phyloP scores from a whole-genome alignment of 768 basidiomycete species.

The Lentinula sp. region DNA sequence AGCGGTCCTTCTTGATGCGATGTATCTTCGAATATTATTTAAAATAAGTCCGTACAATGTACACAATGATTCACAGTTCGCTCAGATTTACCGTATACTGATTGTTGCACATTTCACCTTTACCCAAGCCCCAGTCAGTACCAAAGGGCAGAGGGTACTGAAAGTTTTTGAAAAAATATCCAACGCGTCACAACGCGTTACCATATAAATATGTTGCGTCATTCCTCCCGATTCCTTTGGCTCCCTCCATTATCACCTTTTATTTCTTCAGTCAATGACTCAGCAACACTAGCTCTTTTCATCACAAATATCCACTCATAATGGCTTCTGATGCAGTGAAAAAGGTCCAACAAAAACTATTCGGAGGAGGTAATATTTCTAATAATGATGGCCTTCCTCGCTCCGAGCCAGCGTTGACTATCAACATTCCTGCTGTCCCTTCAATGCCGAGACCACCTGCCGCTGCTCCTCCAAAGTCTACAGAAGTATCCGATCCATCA shows the following conservation, averaged over 20 bases:
- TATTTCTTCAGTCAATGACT: neutral
- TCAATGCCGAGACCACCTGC: conserved; percentile 29
- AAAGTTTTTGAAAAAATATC: too few species aligned
- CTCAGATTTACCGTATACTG: too few species aligned
- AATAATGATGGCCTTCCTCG: conserved; percentile 12
- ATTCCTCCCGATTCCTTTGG: neutral
- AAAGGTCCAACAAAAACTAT: conserved; percentile 71
- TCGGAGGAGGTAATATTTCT: conserved; percentile 38
- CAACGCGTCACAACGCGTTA: neutral
- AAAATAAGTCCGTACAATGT: too few species aligned
- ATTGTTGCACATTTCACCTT: too few species aligned
- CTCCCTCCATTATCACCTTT: neutral
- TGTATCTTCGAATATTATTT: too few species aligned
- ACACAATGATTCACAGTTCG: too few species aligned
- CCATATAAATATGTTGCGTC: neutral
- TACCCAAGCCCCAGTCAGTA: too few species aligned
- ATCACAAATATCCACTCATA: neutral
- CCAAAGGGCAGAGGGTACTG: neutral
- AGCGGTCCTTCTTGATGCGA: too few species aligned
- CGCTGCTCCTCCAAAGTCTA: conserved; percentile 40
- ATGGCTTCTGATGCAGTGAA: conserved; percentile 29
- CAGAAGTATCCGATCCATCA: conserved; percentile 32
- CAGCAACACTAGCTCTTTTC: neutral
- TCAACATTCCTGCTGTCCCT: conserved; percentile 60
- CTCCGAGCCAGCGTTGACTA: conserved; percentile 41